Percentiles rank a stretch among this genome's conserved stretches.
phyloP scores from a whole-genome alignment of 176 grass and related monocot genomes.

The Lolium multiflorum region DNA sequence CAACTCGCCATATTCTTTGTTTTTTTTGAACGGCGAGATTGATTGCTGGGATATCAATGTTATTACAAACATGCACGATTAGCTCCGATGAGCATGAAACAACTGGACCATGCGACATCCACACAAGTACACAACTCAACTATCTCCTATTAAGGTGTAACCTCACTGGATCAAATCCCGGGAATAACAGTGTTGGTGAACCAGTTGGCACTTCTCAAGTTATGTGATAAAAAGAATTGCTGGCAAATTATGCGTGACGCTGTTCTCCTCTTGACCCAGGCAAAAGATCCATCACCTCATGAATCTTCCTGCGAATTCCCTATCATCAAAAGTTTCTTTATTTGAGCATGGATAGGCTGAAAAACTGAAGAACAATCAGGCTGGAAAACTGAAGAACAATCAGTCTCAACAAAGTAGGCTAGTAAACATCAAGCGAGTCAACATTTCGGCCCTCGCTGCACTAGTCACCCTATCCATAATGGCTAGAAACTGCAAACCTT shows the following conservation, averaged over 20 bases:
- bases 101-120: not conserved
- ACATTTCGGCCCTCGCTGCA: not conserved
- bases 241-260: not conserved
- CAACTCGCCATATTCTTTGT: not conserved
- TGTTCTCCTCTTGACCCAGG: not conserved
- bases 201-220: not conserved
- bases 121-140: not conserved
- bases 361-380: conserved; percentile 4
- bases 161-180: too few species aligned
- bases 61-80: not conserved
- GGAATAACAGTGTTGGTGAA: too few species aligned
- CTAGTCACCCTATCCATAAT: not conserved
- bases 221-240: not conserved
- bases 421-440: not conserved
- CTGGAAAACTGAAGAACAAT: conserved; percentile 9
- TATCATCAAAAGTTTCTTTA: not conserved
- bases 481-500: not conserved
- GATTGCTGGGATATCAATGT: too few species aligned
- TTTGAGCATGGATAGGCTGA: not conserved
- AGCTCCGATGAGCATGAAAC: not conserved
- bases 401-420: not conserved
- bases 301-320: not conserved
- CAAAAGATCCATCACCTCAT: not conserved
- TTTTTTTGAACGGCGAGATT: not conserved
- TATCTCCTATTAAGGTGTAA: not conserved